A percentile compares a stretch with the other conserved stretches of the same genome.
Conservation (phyloP, 495 filamentous ascomycete genomes). For the Geoglossum glabrum region DNA sequence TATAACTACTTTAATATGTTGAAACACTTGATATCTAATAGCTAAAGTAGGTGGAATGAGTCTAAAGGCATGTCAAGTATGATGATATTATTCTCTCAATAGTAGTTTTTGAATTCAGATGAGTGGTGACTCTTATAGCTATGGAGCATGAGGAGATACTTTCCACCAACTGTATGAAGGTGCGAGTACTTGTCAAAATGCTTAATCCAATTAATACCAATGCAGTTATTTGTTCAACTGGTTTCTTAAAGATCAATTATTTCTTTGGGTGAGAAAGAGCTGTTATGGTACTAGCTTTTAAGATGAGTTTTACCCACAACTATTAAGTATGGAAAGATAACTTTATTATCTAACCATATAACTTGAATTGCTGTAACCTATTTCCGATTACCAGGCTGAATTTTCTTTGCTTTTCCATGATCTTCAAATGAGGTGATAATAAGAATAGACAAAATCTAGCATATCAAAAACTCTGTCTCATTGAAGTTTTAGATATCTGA, state of each 20-base stretch:
- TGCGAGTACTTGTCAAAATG: background rate
- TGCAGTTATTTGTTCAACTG: background rate
- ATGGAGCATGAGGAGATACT: conserved; percentile 6
- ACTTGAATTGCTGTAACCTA: conserved; percentile 2
- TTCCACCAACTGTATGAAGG: background rate
- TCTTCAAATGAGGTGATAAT: conserved; percentile 2
- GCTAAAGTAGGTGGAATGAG: conserved; percentile 12
- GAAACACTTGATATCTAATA: conserved; percentile 13
- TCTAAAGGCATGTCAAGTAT: conserved; percentile 11
- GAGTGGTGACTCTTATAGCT: conserved; percentile 9
- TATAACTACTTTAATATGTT: conserved; percentile 9
- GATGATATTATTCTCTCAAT: conserved; percentile 8
- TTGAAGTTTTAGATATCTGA: conserved; percentile 8
- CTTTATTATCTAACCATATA: background rate
- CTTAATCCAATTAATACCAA: conserved; percentile 1
- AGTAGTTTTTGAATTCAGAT: conserved; percentile 5
- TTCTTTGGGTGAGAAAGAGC: background rate
- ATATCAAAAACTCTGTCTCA: conserved; percentile 8
- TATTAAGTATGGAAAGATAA: background rate
- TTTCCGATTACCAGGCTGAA: conserved; percentile 1
- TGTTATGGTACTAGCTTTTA: background rate
- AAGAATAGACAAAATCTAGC: conserved; percentile 4
- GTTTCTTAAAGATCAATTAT: background rate
- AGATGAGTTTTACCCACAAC: background rate
- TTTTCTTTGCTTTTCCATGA: background rate